Evolutionary conservation across 441 rosid species (phyloP).

Genomic region (Adansonia madagascariensis): DNA sequence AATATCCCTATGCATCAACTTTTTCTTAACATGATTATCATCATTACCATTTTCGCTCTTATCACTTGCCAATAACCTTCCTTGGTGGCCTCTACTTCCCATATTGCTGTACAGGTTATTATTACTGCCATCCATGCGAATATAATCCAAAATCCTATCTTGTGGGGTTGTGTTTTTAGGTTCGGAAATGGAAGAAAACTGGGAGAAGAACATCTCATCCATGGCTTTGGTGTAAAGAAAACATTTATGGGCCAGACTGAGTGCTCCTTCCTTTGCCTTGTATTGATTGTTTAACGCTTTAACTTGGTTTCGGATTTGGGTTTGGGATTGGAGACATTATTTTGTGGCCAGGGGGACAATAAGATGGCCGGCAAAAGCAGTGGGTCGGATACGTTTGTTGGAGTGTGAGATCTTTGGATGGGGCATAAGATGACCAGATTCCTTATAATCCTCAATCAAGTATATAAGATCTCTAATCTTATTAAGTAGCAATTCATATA

Average conservation of each 20-base stretch:
- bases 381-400: constrained; percentile 26
- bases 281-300: not conserved
- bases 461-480: not conserved
- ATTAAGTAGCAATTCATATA: too few relatives aligned
- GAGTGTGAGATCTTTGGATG: constrained; percentile 30
- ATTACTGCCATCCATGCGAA: constrained; percentile 4
- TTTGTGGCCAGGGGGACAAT: not conserved
- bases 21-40: constrained; percentile 46
- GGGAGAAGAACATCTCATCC: constrained; percentile 25
- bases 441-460: not conserved
- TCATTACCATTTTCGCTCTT: constrained; percentile 28
- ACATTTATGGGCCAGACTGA: not conserved
- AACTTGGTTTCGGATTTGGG: not conserved
- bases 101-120: not conserved
- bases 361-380: not conserved
- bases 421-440: constrained; percentile 18
- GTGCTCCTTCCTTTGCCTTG: not conserved
- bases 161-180: constrained; percentile 28
- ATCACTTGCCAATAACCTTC: constrained; percentile 2
- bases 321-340: not conserved
- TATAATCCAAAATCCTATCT: constrained; percentile 30
- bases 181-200: constrained; percentile 17
- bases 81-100: constrained; percentile 21
- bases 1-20: constrained; percentile 65
- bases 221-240: constrained; percentile 16